Evolutionary conservation across 768 basidiomycete genomes (phyloP).

Genomic region (Leccinum ochraceum): DNA sequence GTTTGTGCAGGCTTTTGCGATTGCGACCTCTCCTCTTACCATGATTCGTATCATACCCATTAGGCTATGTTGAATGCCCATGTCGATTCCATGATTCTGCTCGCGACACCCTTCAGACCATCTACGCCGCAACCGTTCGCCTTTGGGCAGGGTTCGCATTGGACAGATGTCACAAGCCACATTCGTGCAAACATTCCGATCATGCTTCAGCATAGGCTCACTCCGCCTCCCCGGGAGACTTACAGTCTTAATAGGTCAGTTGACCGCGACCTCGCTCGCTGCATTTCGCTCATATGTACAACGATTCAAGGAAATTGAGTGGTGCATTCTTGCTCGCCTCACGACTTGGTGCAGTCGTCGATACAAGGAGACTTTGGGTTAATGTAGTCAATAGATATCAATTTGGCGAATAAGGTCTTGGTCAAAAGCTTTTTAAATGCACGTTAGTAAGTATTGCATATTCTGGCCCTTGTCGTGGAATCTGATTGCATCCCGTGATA

Average conservation of each 20-base stretch:
- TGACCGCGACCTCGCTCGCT: conserved; percentile 6
- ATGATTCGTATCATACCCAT: background rate
- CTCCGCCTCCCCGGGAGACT: conserved; percentile 92
- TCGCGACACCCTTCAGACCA: conserved; percentile 81
- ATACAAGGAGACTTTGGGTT: conserved; percentile 78
- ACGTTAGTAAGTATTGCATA: background rate
- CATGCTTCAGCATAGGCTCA: conserved; percentile 86
- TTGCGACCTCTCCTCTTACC: background rate
- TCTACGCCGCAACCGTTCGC: conserved; percentile 68
- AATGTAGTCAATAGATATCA: conserved; percentile 45
- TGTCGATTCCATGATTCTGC: conserved; percentile 75
- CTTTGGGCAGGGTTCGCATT: conserved; percentile 68
- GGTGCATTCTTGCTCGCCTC: conserved; percentile 81
- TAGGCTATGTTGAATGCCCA: conserved; percentile 86
- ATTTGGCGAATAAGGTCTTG: conserved; percentile 8
- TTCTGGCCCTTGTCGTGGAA: background rate
- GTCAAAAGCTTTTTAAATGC: background rate
- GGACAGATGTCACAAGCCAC: conserved; percentile 71
- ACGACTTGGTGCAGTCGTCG: conserved; percentile 69
- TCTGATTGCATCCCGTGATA: background rate
- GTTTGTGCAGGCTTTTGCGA: conserved; percentile 38
- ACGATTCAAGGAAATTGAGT: conserved; percentile 62
- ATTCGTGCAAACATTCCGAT: conserved; percentile 84
- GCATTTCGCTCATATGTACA: background rate
- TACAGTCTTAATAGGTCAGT: conserved; percentile 88